Conservation (phyloP, 108 stramenopile species). For the Fistulifera pelliculosa region DNA sequence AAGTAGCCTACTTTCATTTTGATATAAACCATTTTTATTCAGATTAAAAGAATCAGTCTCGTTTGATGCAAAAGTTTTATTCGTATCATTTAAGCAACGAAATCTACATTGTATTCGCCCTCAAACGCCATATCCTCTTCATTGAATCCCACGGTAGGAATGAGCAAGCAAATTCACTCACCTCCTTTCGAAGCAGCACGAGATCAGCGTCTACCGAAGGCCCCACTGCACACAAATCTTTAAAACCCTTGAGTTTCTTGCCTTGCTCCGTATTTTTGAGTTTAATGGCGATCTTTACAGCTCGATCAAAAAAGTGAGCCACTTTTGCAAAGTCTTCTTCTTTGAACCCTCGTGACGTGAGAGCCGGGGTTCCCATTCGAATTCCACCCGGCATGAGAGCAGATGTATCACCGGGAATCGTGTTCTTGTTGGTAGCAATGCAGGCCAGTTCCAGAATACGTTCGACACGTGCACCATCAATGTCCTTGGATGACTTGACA, state of each 20-base stretch:
- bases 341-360: constrained; percentile 93
- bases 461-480: constrained; percentile 98
- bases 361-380: constrained; percentile 98
- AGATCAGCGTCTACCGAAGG: constrained; percentile 84
- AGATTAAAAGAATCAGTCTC: no score
- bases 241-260: constrained; percentile 86
- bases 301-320: constrained; percentile 93
- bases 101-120: constrained; percentile 82
- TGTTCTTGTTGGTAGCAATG: constrained; percentile 96
- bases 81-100: constrained; percentile 50
- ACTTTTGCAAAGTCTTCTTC: constrained; percentile 97
- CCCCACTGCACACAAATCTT: constrained; percentile 87
- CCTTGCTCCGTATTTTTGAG: constrained; percentile 76
- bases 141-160: constrained; percentile 95
- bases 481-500: constrained; percentile 81
- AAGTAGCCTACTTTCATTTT: no score
- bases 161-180: constrained; percentile 81
- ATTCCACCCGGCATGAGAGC: constrained; percentile 96
- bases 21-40: no score
- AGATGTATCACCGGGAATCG: constrained; percentile 91
- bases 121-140: constrained; percentile 78
- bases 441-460: constrained; percentile 92
- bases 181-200: constrained; percentile 80
- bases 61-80: no score
- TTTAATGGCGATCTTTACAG: constrained; percentile 84